phyloP scores from a whole-genome alignment of 2,329 filamentous ascomycete genomes.

The Calcarisporium arbuscula region DNA sequence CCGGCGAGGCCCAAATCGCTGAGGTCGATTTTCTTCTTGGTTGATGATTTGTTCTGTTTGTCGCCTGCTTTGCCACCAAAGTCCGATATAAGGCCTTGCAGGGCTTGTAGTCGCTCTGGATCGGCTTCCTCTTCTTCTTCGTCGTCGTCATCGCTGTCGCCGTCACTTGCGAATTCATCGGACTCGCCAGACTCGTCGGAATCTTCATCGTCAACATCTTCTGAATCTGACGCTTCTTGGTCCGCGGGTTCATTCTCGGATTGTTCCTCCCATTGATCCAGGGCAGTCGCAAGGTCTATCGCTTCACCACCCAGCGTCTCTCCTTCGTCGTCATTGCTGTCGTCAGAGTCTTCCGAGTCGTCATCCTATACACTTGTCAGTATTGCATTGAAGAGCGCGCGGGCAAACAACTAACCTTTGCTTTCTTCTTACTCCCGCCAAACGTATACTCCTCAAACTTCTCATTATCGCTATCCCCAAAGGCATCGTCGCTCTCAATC shows the following conservation, averaged over 20 bases:
- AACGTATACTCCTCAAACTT: slow-evolving; percentile 68
- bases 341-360: slow-evolving; percentile 47
- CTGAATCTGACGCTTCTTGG: slow-evolving; percentile 36
- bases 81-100: slow-evolving; percentile 63
- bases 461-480: slow-evolving; percentile 84
- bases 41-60: slow-evolving; percentile 31
- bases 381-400: too few relatives aligned
- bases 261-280: slow-evolving; percentile 48
- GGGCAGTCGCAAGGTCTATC: slow-evolving; percentile 50
- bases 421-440: slow-evolving; percentile 36
- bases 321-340: slow-evolving; percentile 45
- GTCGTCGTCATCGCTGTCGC: slow-evolving; percentile 40
- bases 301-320: slow-evolving; percentile 54
- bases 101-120: slow-evolving; percentile 54
- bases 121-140: slow-evolving; percentile 44
- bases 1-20: slow-evolving; percentile 67
- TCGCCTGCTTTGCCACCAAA: slow-evolving; percentile 61
- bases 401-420: slow-evolving; percentile 15
- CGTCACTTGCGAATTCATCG: slow-evolving; percentile 36
- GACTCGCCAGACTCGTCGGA: slow-evolving; percentile 32
- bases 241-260: slow-evolving; percentile 42
- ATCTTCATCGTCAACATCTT: slow-evolving; percentile 40
- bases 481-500: slow-evolving; percentile 68
- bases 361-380: slow-evolving; percentile 31
- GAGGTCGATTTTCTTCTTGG: slow-evolving; percentile 62